Base-by-base conservation (phyloP, 352 stramenopile genomes). In the Elongisporangium anandrum region DNA sequence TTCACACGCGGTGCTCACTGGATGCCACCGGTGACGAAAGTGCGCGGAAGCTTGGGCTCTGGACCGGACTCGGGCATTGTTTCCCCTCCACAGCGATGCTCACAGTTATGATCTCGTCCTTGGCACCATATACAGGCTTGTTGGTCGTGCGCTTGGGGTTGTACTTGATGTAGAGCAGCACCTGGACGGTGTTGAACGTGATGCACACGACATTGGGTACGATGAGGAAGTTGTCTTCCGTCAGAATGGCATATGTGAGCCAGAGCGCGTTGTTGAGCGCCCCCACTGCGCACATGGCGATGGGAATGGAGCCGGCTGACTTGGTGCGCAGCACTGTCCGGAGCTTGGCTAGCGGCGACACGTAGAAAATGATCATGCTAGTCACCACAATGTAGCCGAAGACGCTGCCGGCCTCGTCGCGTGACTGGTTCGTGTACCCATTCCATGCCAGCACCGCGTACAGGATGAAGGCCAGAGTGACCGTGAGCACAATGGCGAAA, bases 141-240 rank as follows among this genome's bases (percentile, higher is more conserved):
- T 34, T 34, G 4, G 24, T 34, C 4, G 4, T 7, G 3, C 24
- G 3, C 4, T 34, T 34, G n/a, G 57, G 62, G 21, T 57, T 65
- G 61, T 83, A 90, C 8, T 86, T 53, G n/a, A 76, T 72, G 65
- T 81, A 88, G 38, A 90, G 60, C 29, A 64, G 50, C n/a, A 86
- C 51, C 54, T 91, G 79, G 16, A 82, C 52, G 26, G 47, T 23
- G 5, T 75, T 73, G 34, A 87, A 68, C 0, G 64, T 21, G 29
- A 80, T 50, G 17, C 72, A 75, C 15, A 87, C 59, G n/a, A 61
- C 29, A 13, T 68, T 85, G 5, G 81, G 76, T 7, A 78, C 66
- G 39, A 87, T 56, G 4, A 88, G 59, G 29, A 88, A 68, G 21
- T 64, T 47, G 47, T 90, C 71, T 52, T 66, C 4, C 52, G 77